Evolutionary conservation across 2,329 filamentous ascomycete genomes (phyloP), one percentile per base, ranked within the genome.

Genomic region (Penicillium capsulatum): DNA sequence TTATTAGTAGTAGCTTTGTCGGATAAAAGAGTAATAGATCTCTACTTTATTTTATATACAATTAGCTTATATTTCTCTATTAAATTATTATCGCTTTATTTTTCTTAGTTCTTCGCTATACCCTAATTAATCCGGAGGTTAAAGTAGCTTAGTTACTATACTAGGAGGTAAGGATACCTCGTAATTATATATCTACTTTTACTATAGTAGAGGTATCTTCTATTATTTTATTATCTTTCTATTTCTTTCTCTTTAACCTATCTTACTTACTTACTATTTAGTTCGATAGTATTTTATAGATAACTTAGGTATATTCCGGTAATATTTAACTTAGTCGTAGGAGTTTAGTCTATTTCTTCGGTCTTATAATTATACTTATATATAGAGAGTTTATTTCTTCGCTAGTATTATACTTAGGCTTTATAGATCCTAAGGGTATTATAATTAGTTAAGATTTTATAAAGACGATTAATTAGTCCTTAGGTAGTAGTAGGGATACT

Each of bases 381-480:
- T n/a, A n/a, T n/a, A n/a, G n/a, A n/a, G n/a, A n/a, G 9, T 22
- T 22, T 5, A 9, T 22, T 22, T 22, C 19, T 22, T 22, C 19
- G 19, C 9, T 22, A 5, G 5, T 22, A 22, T 9, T 22, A 22
- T 22, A 22, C 9, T 9, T 22, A 22, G 26, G 5, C 5, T 14
- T 24, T 24, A 24, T 24, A 14, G 19, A 27, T 24, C 8, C 22
- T 35, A 3, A 26, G 11, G 3, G 13, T 26, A 24, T 26, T 13
- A 26, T 22, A 13, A 26, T 34, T 13, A 26, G 26, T 34, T 26
- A 14, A 22, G 15, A 26, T 34, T 13, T 34, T 34, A 34, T 34
- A 34, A 13, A 34, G 2, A 7, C 15, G 15, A 4, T 3, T 34
- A 34, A 34, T 27, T 15, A 34, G 4, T 5, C 2, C 16, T 22